Evolutionary conservation across 768 basidiomycete genomes (phyloP), one percentile per base, ranked within the genome.

Genomic region (Daedalea quercina): DNA sequence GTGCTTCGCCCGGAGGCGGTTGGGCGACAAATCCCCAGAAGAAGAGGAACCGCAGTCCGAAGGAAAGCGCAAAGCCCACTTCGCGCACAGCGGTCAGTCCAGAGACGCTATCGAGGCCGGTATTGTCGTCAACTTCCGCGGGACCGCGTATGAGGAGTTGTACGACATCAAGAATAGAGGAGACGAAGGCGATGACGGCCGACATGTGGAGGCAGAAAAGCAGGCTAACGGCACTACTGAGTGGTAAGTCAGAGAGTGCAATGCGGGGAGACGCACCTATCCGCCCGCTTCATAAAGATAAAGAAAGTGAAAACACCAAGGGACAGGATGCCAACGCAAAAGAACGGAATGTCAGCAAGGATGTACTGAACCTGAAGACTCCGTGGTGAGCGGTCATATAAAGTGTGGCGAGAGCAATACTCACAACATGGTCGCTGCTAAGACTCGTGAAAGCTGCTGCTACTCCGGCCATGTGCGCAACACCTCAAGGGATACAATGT

Each of bases 11-110:
- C 31, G 64, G 65, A n/a, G 85, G 82, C 46, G 81, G 74, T 53
- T 73, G 73, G 15, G 79, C 76, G 40, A 84, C 81, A 54, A 82
- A 78, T 35, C 68, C 68, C 88, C 88, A 90, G 56, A 81, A 81
- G 61, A 82, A 88, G 15, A 89, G 61, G 60, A 81, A 81, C 34
- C 82, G 76, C 41, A 80, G 68, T 3, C 81, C 82, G 41, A 77
- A 63, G 9, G 85, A 78, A 20, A 87, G 58, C 11, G 81, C 71
- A 54, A 82, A 72, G 46, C 76, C 69, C 25, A 83, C 68, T 63
- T 89, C 88, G 34, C 86, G 80, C 3, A 77, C 66, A 48, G 70
- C 73, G 28, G 78, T 67, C 34, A 82, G 70, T 13, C 68, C 73
- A 8, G 44, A 25, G 37, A 73, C 65, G 23, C 70, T 53, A 25